Base-by-base conservation (phyloP, 768 basidiomycete species). In the Suillus placidus region DNA sequence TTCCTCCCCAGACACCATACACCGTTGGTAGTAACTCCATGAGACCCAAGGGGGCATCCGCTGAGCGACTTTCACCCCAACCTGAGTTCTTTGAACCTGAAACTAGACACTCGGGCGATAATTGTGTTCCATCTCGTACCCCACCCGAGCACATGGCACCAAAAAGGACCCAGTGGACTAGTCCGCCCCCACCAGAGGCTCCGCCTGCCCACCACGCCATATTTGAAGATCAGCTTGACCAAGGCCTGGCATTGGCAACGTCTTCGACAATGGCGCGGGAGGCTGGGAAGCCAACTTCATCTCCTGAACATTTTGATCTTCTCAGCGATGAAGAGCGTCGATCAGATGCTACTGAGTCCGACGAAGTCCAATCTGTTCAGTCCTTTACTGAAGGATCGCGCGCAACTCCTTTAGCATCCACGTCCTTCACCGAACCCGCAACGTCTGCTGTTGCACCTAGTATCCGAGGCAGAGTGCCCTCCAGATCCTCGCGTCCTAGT, bases 91-190 rank as follows among this genome's bases (percentile, higher is more conserved):
- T 82, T 57, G 82, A 86, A 60, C 78, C 82, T 12, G 76, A 73
- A 23, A 74, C 73, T 49, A 79, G 77, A 61, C 70, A 74, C 42
- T 66, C 74, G 49, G 66, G 71, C 63, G 77, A 74, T 37, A 74
- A 73, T 68, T 78, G 66, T 69, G 77, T 72, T 54, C 76, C 76
- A 70, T 64, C 79, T 56, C 82, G 83, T 18, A 80, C 84, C 9
- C 86, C 84, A 51, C 87, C 88, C 2, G 88, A 88, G 64, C 90
- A 92, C 69, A 92, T 93, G 93, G 92, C 90, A 20, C 90, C 93
- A 1, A 89, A 84, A 72, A 86, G 92, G 37, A 81, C 85, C 38
- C 90, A 91, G 75, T 94, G 92, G 93, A 94, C 92, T 2, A 93
- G 91, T 69, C 92, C 92, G 10, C 92, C 93, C 32, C 91, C 92